A percentile compares a stretch with the other conserved stretches of the same genome.
phyloP scores from a whole-genome alignment of 2,329 filamentous ascomycete species.

The Apiospora phragmitis region DNA sequence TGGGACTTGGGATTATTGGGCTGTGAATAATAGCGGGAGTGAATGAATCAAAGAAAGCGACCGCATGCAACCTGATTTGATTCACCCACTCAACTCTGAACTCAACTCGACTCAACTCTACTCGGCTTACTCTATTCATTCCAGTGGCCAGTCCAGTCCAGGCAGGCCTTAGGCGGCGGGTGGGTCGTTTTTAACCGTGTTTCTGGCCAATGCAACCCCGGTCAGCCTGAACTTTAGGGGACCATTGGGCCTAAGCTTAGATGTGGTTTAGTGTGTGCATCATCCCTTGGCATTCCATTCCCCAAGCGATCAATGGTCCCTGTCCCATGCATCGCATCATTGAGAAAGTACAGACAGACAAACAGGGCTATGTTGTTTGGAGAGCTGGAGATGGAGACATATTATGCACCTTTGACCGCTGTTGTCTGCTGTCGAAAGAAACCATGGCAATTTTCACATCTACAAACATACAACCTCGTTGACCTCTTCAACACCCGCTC shows the following conservation, averaged over 20 bases:
- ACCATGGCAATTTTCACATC: not conserved
- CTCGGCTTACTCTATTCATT: not conserved
- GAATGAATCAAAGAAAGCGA: conserved; percentile 7
- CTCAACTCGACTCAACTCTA: not conserved
- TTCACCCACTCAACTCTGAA: not conserved
- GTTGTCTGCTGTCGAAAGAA: not conserved
- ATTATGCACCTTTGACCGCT: conserved; percentile 1
- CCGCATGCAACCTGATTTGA: conserved; percentile 7
- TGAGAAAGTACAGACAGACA: not conserved
- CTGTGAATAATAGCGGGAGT: not conserved
- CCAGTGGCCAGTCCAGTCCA: not conserved
- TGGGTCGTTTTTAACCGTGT: not conserved
- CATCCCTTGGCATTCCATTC: not conserved
- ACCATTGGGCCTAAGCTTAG: conserved; percentile 3
- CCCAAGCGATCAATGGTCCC: not conserved
- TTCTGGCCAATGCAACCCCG: conserved; percentile 4
- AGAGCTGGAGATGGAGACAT: not conserved
- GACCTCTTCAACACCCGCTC: not conserved
- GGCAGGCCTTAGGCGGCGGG: not conserved
- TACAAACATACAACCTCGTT: not conserved
- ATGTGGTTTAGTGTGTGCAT: conserved; percentile 4
- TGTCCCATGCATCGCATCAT: conserved; percentile 12
- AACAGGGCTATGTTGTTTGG: not conserved
- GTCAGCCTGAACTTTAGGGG: conserved; percentile 7
- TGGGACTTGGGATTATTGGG: not conserved